Base-by-base conservation (phyloP, 768 basidiomycete genomes). In the Macrolepiota dolichaula region DNA sequence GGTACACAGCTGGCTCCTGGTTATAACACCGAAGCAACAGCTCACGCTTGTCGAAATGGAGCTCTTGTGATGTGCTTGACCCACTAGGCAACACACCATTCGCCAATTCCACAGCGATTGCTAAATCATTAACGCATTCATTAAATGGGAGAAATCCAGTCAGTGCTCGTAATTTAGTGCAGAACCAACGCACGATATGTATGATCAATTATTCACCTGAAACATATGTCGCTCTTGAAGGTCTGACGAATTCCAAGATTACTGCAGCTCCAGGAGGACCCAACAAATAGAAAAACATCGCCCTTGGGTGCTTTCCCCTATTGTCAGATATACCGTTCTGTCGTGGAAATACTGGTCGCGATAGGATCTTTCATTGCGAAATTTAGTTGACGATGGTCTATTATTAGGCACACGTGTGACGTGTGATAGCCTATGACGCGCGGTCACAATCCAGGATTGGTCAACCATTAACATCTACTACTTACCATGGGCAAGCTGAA, bases 401-500 rank as follows among this genome's bases (percentile, higher is more conserved):
- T 7, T 32, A 32, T 32, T 3, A 32, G 29, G 7, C 29, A 3
- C 29, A 32, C 29, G 29, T 32, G 29, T 32, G 29, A 32, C 29
- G 29, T 32, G 29, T 32, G 29, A 32, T 32, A 7, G 29, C 29
- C 7, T 32, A 32, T 32, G 29, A 32, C 7, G 29, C 29, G 29
- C 7, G 29, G 29, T 32, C 29, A 27, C 25, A 10, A 24, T 10
- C 7, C 25, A 2, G 24, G 10, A 24, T 49, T 49, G 22, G 12
- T 25, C n/a, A 10, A 0, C 11, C 19, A 44, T 19, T 19, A 19
- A 49, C 46, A 60, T 27, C 53, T 49, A 73, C 63, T 32, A 60
- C 22, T 51, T 49, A 73, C 63, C 50, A 92, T 92, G 91, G 91
- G 90, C 27, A 91, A 91, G 68, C 81, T 94, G 24, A 92, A 92